These are phyloP conservation scores for Coemansia sp. DNA, from an alignment of 192 early-diverging fungal species.

Conservation along the genomic window DNA sequence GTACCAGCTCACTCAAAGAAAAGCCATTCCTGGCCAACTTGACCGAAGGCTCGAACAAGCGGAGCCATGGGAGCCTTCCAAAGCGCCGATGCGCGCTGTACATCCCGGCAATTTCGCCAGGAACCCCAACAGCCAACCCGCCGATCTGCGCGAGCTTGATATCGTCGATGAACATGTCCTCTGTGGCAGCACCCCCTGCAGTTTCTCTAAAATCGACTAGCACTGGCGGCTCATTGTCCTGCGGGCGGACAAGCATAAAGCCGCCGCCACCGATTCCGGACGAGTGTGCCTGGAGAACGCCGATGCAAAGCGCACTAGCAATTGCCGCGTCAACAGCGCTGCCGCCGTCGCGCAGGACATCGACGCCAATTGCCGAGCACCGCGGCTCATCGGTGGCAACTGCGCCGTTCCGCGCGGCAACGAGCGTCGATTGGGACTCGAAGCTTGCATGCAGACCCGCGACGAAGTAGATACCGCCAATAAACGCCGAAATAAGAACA, in stretches of 20 bases:
- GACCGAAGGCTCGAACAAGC: constrained; percentile 76
- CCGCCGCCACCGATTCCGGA: constrained; percentile 95
- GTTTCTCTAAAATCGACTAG: constrained; percentile 88
- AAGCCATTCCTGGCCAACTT: constrained; percentile 77
- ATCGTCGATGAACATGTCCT: constrained; percentile 78
- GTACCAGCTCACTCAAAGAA: constrained; percentile 55
- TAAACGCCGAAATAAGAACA: constrained; percentile 18
- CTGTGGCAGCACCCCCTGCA: constrained; percentile 71
- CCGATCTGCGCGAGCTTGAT: constrained; percentile 70
- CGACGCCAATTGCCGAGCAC: constrained; percentile 69
- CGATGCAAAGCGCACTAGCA: constrained; percentile 83
- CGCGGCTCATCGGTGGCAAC: constrained; percentile 68
- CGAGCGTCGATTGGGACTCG: constrained; percentile 31
- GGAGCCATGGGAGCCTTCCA: constrained; percentile 82
- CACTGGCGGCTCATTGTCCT: constrained; percentile 57
- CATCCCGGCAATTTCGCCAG: constrained; percentile 88
- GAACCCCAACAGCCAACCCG: constrained; percentile 74
- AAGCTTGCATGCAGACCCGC: constrained; percentile 10
- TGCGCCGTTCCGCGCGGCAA: constrained; percentile 56
- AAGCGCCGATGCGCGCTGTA: constrained; percentile 74
- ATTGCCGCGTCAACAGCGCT: constrained; percentile 88
- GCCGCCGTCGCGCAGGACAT: constrained; percentile 80
- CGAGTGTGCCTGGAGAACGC: constrained; percentile 84
- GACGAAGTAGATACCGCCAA: constrained; percentile 17
- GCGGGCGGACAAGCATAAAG: constrained; percentile 79